phyloP scores from a whole-genome alignment of 495 filamentous ascomycete genomes.

The Coniosporium apollinis region DNA sequence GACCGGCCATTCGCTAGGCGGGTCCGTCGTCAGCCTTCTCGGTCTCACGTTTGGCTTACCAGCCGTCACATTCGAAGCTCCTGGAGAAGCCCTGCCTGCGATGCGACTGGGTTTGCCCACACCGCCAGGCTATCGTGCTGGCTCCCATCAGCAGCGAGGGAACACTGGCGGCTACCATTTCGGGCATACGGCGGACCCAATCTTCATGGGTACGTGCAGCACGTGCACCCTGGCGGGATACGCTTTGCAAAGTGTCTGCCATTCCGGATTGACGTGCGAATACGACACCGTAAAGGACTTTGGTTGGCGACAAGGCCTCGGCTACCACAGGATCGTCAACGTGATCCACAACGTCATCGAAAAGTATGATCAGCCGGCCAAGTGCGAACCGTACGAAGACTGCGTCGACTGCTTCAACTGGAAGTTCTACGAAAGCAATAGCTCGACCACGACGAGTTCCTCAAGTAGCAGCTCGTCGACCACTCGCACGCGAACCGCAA shows the following conservation, averaged over 20 bases:
- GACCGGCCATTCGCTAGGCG: slow-evolving; percentile 78
- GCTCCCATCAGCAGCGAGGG: slow-evolving; percentile 48
- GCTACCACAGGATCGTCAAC: slow-evolving; percentile 66
- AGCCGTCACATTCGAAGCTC: slow-evolving; percentile 75
- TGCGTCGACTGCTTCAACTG: slow-evolving; percentile 84
- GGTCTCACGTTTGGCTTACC: slow-evolving; percentile 84
- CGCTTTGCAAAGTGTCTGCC: slow-evolving; percentile 80
- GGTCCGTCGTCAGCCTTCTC: slow-evolving; percentile 66
- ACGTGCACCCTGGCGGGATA: slow-evolving; percentile 87
- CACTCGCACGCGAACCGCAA: slow-evolving; percentile 57
- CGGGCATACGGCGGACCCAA: slow-evolving; percentile 87
- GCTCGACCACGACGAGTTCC: slow-evolving; percentile 51
- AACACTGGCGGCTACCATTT: slow-evolving; percentile 80
- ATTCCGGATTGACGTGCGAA: slow-evolving; percentile 70
- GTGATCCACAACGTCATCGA: slow-evolving; percentile 78
- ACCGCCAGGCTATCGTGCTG: slow-evolving; percentile 59
- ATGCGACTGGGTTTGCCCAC: slow-evolving; percentile 70
- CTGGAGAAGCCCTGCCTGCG: slow-evolving; percentile 77
- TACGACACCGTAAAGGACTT: slow-evolving; percentile 86
- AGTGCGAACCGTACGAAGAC: slow-evolving; percentile 55
- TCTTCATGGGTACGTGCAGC: slow-evolving; percentile 87
- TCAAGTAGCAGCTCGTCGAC: slow-evolving; percentile 25
- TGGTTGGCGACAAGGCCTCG: slow-evolving; percentile 73
- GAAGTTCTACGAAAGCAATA: slow-evolving; percentile 89
- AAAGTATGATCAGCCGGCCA: slow-evolving; percentile 59